These are phyloP conservation scores for Parastagonospora avenae DNA, from an alignment of 2,329 filamentous ascomycete genomes.

Conservation along the genomic window DNA sequence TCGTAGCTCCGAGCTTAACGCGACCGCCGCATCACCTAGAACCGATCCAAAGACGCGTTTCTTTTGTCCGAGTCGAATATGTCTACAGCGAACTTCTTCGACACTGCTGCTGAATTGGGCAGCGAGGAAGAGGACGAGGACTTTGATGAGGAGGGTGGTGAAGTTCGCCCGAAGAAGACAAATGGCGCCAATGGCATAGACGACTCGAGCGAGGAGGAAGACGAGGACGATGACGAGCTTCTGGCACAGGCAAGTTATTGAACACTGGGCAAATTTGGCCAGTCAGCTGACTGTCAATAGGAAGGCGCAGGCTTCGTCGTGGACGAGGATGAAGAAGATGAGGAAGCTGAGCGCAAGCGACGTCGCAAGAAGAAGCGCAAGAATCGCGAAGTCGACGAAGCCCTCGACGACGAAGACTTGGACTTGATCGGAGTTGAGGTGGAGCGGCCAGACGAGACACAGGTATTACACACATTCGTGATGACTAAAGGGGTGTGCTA, in stretches of 20 bases:
- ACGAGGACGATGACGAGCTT: conserved; percentile 47
- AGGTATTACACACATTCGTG: conserved; percentile 58
- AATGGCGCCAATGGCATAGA: conserved; percentile 40
- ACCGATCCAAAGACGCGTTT: conserved; percentile 23
- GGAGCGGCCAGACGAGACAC: conserved; percentile 68
- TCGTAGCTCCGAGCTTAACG: conserved; percentile 11
- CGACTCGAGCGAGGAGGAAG: conserved; percentile 49
- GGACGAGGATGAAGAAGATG: conserved; percentile 81
- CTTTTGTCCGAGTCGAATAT: conserved; percentile 38
- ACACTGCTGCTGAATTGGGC: conserved; percentile 84
- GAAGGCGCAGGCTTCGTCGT: conserved; percentile 95
- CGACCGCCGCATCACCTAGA: conserved; percentile 13
- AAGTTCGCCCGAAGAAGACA: conserved; percentile 25
- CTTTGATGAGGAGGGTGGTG: conserved; percentile 39
- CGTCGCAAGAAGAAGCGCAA: conserved; percentile 79
- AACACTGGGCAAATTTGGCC: not conserved
- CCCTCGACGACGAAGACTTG: conserved; percentile 91
- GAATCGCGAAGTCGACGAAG: conserved; percentile 77
- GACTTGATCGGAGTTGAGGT: conserved; percentile 88
- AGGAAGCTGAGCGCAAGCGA: conserved; percentile 60
- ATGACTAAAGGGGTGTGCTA: conserved; percentile 14
- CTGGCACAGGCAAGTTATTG: conserved; percentile 34
- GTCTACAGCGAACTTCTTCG: conserved; percentile 68
- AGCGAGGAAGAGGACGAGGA: conserved; percentile 54
- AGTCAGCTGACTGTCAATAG: conserved; percentile 53